phyloP scores from a whole-genome alignment of 257 asterid genomes.

The Solanum gracilifrons region DNA sequence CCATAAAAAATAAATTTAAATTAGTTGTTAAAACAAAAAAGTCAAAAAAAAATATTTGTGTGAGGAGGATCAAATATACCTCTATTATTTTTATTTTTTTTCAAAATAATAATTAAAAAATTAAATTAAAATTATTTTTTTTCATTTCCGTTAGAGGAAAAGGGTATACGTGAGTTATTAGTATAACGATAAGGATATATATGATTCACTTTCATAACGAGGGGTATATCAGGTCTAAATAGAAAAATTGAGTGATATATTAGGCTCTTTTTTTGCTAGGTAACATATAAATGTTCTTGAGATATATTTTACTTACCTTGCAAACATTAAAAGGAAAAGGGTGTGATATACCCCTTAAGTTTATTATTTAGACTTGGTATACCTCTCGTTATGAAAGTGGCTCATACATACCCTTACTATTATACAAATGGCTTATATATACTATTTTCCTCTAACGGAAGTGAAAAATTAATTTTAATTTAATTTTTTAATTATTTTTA shows the following conservation, averaged over 20 bases:
- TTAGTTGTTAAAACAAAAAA: neutral
- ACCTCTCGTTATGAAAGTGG: too few species aligned
- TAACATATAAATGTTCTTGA: neutral
- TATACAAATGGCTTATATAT: too few species aligned
- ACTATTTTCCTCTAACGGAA: too few species aligned
- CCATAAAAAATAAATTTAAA: neutral
- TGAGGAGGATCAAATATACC: neutral
- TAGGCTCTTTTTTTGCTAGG: neutral
- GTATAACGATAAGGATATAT: neutral
- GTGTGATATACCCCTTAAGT: too few species aligned
- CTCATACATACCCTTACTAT: neutral
- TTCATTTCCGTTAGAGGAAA: neutral
- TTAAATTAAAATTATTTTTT: too few species aligned
- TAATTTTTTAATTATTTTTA: too few species aligned
- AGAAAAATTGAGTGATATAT: too few species aligned
- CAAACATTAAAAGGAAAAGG: neutral
- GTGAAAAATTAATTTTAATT: neutral
- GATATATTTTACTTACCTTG: too few species aligned
- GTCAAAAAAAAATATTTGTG: neutral
- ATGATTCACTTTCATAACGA: neutral
- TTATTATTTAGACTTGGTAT: neutral
- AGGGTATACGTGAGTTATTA: neutral
- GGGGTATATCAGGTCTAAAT: neutral
- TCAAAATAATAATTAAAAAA: too few species aligned
- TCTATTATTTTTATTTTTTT: too few species aligned